These are phyloP conservation scores for Flaveria linearis DNA, from an alignment of 129 eudicot genomes.

Conservation along the genomic window DNA sequence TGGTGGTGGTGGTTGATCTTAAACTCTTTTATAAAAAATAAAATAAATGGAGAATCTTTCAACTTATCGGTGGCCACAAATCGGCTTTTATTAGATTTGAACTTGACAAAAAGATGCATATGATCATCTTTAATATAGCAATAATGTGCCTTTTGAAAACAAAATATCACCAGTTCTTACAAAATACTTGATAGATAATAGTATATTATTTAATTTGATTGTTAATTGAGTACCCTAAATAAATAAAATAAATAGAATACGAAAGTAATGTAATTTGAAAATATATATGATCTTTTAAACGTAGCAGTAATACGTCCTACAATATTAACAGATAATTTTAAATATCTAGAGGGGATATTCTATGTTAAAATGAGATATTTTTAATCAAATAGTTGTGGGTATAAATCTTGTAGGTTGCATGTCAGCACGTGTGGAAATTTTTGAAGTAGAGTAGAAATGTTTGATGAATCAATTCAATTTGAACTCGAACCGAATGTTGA, in stretches of 20 bases:
- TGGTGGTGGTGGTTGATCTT: constrained; percentile 24
- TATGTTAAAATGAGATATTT: no score
- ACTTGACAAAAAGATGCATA: constrained; percentile 17
- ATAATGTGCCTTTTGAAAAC: constrained; percentile 20
- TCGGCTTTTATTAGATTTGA: constrained; percentile 32
- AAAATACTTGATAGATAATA: not conserved
- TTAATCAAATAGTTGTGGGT: no score
- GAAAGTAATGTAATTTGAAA: not conserved
- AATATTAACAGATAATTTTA: not conserved
- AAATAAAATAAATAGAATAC: no score
- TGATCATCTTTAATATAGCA: constrained; percentile 23
- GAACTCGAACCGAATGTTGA: no score
- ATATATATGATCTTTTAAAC: not conserved
- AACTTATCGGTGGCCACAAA: constrained; percentile 27
- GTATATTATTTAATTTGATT: not conserved
- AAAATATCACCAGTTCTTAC: constrained; percentile 20
- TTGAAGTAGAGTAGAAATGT: no score
- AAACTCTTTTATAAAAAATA: not conserved
- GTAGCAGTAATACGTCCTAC: no score
- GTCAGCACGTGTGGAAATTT: no score
- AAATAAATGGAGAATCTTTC: constrained; percentile 24
- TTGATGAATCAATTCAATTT: no score
- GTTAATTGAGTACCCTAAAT: not conserved
- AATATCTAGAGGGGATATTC: no score
- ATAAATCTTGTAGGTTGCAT: no score